Base-by-base conservation (phyloP, 2,329 filamentous ascomycete species). In the Exophiala bonariae region DNA sequence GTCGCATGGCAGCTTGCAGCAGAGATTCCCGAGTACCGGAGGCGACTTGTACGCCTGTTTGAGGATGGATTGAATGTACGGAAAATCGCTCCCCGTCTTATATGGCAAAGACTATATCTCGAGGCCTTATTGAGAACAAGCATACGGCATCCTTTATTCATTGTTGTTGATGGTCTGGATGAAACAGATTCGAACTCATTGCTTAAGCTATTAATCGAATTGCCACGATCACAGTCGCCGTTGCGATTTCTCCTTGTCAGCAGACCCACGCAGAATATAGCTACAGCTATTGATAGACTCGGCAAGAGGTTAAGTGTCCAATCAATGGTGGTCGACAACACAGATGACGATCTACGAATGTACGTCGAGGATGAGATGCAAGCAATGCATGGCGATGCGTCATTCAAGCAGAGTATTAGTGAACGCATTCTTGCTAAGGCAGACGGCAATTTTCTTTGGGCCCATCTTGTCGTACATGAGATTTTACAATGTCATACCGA, bases 81-180 rank as follows among this genome's bases (percentile, higher is more conserved):
- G 39, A 54, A 52, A 32, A 47, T 55, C 18, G 63, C 63, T 32
- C 11, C 56, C 0, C 45, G 44, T 19, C 53, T 38, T 4, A 54
- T 66, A 2, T 73, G 64, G 66, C 51, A 66, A 10, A 59, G 47
- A 20, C 42, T 66, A 1, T 71, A 67, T 50, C 53, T 52, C 20
- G 56, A 56, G 4, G 56, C 58, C 18, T 48, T 70, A 9, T 65
- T 63, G 47, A 56, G 56, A 10, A 54, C 61, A 22, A 34, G 56
- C 4, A 17, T 52, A 1, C 6, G 41, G 4, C 14, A 44, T 4
- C 59, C 64, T 1, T 16, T 71, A 2, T 70, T 67, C 49, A 66
- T 64, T 64, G 50, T 72, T 8, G 63, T 71, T 38, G 68, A 72
- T 55, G 68, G 59, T 2, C 19, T 72, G 2, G 67, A 72, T 38